Conservation (phyloP, 1,139 yeast genomes). For the Chernovozyma aurita region DNA sequence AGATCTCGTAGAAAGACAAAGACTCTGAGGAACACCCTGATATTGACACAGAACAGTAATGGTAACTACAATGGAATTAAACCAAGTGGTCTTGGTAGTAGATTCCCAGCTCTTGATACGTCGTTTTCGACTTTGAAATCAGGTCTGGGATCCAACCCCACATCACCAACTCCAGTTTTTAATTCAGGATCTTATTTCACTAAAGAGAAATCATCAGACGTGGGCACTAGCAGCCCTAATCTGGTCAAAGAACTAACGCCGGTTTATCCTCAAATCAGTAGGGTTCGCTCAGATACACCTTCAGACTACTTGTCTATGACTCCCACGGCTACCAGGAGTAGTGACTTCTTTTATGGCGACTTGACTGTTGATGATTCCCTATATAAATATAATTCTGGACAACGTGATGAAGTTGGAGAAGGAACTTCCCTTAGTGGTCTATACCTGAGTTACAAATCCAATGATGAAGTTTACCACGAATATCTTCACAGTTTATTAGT, state of each 20-base stretch:
- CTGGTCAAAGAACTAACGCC: background rate
- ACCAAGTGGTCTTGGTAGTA: background rate
- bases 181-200: background rate
- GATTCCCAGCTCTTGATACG: background rate
- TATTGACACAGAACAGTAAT: constrained; percentile 20
- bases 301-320: background rate
- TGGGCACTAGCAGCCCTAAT: background rate
- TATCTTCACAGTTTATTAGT: constrained; percentile 37
- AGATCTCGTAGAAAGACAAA: constrained; percentile 55
- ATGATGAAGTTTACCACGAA: constrained; percentile 19
- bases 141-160: constrained; percentile 7
- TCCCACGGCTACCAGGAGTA: constrained; percentile 8
- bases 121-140: background rate
- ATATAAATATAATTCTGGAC: background rate
- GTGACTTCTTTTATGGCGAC: constrained; percentile 3
- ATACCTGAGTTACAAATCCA: constrained; percentile 2
- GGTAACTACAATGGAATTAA: background rate
- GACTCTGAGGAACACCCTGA: constrained; percentile 32
- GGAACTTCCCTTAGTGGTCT: background rate
- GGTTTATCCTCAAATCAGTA: background rate
- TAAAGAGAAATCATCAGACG: background rate
- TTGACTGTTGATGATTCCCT: constrained; percentile 1
- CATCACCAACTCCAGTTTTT: constrained; percentile 9
- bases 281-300: background rate
- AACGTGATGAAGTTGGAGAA: background rate